Evolutionary conservation across 23 red algal species (phyloP).

Genomic region (Cyanidioschyzon merolae): DNA sequence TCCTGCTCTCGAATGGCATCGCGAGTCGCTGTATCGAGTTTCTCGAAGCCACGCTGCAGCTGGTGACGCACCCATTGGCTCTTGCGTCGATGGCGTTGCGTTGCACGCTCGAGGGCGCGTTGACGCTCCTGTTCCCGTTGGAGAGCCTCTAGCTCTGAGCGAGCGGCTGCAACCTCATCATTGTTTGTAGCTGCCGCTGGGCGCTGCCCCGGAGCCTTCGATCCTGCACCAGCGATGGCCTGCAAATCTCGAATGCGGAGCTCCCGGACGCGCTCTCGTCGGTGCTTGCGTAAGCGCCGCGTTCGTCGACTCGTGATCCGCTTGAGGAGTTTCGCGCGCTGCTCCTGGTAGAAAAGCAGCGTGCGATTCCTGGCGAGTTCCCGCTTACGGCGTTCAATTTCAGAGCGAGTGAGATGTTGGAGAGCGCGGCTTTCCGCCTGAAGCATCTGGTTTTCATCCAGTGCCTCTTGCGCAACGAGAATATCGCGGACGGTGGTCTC

Average conservation of each 20-base stretch:
- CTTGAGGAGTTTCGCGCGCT: constrained; percentile 55
- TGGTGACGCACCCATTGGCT: constrained; percentile 62
- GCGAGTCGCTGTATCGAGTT: constrained; percentile 24
- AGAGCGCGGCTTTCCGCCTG: background rate
- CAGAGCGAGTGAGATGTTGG: constrained; percentile 23
- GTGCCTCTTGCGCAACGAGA: background rate
- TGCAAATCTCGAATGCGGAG: constrained; percentile 17
- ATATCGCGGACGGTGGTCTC: background rate
- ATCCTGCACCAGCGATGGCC: constrained; percentile 14
- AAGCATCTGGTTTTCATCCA: background rate
- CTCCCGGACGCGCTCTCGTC: background rate
- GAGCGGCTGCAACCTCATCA: constrained; percentile 7
- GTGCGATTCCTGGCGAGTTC: constrained; percentile 46
- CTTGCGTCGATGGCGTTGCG: constrained; percentile 54
- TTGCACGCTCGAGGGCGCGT: constrained; percentile 61
- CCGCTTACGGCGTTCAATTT: constrained; percentile 27
- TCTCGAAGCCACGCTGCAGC: constrained; percentile 32
- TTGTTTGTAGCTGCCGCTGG: constrained; percentile 19
- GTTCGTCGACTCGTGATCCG: constrained; percentile 47
- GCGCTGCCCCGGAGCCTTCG: background rate
- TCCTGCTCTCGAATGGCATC: constrained; percentile 67
- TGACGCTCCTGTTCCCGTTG: constrained; percentile 25
- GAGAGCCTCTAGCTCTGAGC: constrained; percentile 12
- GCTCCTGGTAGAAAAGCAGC: constrained; percentile 67
- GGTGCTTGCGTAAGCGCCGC: constrained; percentile 26